Conservation (phyloP, 2,329 filamentous ascomycete genomes). For the Ceratocystis albifundus region DNA sequence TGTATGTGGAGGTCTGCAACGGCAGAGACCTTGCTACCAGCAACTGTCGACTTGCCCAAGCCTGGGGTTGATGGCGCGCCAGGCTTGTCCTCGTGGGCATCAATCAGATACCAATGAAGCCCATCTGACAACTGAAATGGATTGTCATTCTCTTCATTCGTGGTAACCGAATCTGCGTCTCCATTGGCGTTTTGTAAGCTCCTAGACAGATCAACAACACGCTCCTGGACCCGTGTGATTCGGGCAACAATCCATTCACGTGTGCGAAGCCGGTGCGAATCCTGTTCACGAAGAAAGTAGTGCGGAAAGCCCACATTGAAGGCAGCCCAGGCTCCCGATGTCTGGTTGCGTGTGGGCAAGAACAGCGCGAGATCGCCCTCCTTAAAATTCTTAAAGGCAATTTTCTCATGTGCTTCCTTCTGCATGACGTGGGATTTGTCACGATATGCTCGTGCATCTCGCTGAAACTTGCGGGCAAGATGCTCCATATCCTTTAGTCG, state of each 20-base stretch:
- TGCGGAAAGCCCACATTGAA: slow-evolving; percentile 97
- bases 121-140: slow-evolving; percentile 94
- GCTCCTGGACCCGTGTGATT: slow-evolving; percentile 82
- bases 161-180: slow-evolving; percentile 40
- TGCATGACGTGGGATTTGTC: slow-evolving; percentile 74
- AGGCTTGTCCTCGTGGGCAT: slow-evolving; percentile 85
- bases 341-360: slow-evolving; percentile 86
- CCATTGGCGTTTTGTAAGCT: slow-evolving; percentile 44
- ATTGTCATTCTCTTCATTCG: slow-evolving; percentile 74
- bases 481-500: slow-evolving; percentile 89
- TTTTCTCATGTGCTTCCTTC: slow-evolving; percentile 86
- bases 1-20: slow-evolving; percentile 57
- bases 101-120: slow-evolving; percentile 88
- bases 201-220: slow-evolving; percentile 83
- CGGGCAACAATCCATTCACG: slow-evolving; percentile 95
- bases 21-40: slow-evolving; percentile 75
- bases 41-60: slow-evolving; percentile 81
- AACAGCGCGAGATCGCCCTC: slow-evolving; percentile 92
- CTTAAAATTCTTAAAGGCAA: slow-evolving; percentile 90
- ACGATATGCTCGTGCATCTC: slow-evolving; percentile 73
- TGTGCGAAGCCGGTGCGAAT: slow-evolving; percentile 68
- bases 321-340: slow-evolving; percentile 88
- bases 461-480: slow-evolving; percentile 84
- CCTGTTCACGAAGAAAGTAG: slow-evolving; percentile 90
- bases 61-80: slow-evolving; percentile 86